Percentiles rank a stretch among this genome's conserved stretches.
These are phyloP conservation scores for Apiotrichum veenhuisii DNA, from an alignment of 1,284 basidiomycete genomes.

Conservation along the genomic window DNA sequence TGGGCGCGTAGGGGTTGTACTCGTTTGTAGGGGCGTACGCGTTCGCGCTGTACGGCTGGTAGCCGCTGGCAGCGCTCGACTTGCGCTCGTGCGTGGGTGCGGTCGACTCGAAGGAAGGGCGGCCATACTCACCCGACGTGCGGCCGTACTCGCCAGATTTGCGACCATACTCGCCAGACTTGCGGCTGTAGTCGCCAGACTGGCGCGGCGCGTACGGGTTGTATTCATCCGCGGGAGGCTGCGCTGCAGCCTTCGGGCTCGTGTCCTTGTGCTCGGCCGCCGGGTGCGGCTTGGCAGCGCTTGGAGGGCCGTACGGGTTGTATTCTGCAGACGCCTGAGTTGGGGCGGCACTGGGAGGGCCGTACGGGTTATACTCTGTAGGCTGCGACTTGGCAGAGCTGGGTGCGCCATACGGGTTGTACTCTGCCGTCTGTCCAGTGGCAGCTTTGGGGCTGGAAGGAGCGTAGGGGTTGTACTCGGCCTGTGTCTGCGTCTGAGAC, in stretches of 20 bases:
- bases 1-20: constrained; percentile 10
- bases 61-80: background rate
- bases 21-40: background rate
- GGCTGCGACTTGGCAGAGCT: background rate
- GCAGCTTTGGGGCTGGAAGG: constrained; percentile 3
- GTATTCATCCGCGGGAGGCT: background rate
- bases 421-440: too few relatives aligned
- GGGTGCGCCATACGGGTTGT: constrained; percentile 2
- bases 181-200: background rate
- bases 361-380: constrained; percentile 10
- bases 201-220: background rate
- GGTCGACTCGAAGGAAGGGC: background rate
- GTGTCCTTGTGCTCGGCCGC: too few relatives aligned
- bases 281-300: background rate
- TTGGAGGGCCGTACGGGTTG: background rate
- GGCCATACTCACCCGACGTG: background rate
- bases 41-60: background rate
- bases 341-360: background rate
- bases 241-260: too few relatives aligned
- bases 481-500: background rate
- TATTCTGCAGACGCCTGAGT: background rate
- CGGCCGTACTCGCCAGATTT: background rate
- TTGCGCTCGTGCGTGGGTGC: background rate
- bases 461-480: constrained; percentile 12
- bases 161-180: background rate